Evolutionary conservation across 495 filamentous ascomycete species (phyloP).

Genomic region (Jackrogersella multiformis): DNA sequence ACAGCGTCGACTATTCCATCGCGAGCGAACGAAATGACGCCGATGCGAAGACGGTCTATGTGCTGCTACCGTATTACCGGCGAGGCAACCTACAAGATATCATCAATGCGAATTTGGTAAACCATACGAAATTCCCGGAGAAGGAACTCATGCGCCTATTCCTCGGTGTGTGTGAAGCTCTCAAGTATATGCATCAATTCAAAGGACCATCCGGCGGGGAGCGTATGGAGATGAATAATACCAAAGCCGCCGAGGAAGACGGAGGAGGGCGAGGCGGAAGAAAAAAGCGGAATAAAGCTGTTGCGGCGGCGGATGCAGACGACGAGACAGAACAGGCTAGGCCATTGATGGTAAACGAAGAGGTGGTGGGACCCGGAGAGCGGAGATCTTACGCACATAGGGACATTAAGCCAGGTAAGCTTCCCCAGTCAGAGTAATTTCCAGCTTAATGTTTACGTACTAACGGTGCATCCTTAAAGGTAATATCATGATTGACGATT

Average conservation of each 20-base stretch:
- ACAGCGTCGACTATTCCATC: conserved; percentile 82
- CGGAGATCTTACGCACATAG: conserved; percentile 89
- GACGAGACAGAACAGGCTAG: conserved; percentile 78
- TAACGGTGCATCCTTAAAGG: conserved; percentile 58
- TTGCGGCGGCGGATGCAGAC: conserved; percentile 63
- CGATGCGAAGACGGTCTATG: conserved; percentile 92
- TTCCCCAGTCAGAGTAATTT: background rate
- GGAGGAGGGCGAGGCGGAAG: conserved; percentile 65
- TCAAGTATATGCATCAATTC: conserved; percentile 92
- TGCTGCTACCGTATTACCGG: conserved; percentile 92
- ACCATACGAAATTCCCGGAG: conserved; percentile 89
- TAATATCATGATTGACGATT: conserved; percentile 96
- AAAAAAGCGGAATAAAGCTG: conserved; percentile 62
- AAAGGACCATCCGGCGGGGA: conserved; percentile 56
- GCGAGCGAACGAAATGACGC: conserved; percentile 66
- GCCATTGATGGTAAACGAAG: conserved; percentile 85
- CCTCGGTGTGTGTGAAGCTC: conserved; percentile 86
- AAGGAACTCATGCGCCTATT: conserved; percentile 87
- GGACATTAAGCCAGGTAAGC: conserved; percentile 93
- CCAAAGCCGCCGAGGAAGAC: conserved; percentile 43
- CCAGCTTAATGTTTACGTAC: background rate
- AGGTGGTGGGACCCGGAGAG: conserved; percentile 74
- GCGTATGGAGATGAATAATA: conserved; percentile 59
- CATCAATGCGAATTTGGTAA: conserved; percentile 98
- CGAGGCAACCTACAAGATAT: conserved; percentile 96